Conservation (phyloP, 768 basidiomycete genomes). For the Lactarius hengduanensis region DNA sequence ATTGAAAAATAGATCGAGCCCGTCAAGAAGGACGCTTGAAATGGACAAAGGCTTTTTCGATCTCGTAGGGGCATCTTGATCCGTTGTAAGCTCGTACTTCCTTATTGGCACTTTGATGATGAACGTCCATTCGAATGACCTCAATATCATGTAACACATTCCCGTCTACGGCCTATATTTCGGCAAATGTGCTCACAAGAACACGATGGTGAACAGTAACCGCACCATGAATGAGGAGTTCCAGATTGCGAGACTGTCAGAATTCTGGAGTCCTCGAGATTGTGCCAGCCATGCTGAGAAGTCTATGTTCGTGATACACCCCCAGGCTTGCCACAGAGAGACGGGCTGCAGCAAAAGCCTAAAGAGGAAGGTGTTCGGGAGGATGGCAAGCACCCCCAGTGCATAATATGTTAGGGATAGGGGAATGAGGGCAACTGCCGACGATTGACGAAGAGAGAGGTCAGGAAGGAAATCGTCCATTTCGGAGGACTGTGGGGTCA, state of each 20-base stretch:
- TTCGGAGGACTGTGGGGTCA: background rate
- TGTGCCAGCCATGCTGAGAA: background rate
- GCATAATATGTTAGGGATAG: constrained; percentile 6
- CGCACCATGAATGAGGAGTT: constrained; percentile 11
- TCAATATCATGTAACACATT: background rate
- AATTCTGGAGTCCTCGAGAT: too few relatives aligned
- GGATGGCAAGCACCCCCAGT: constrained; percentile 9
- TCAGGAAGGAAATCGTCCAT: background rate
- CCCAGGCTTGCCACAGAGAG: background rate
- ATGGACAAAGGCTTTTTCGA: background rate
- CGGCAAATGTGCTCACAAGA: background rate
- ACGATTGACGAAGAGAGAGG: background rate
- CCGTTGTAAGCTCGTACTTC: too few relatives aligned
- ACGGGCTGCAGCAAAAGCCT: constrained; percentile 3
- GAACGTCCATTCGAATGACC: background rate
- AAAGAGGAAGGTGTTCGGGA: constrained; percentile 4
- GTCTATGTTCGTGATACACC: background rate
- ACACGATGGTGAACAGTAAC: background rate
- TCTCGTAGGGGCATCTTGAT: background rate
- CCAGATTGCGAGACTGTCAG: background rate
- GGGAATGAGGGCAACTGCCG: background rate
- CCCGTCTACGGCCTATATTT: background rate
- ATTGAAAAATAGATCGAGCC: constrained; percentile 13
- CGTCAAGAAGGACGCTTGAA: constrained; percentile 15
- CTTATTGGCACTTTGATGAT: too few relatives aligned